A percentile compares a stretch with the other conserved stretches of the same genome.
These are phyloP conservation scores for Colletotrichum tanaceti DNA, from an alignment of 2,329 filamentous ascomycete species.

Conservation along the genomic window DNA sequence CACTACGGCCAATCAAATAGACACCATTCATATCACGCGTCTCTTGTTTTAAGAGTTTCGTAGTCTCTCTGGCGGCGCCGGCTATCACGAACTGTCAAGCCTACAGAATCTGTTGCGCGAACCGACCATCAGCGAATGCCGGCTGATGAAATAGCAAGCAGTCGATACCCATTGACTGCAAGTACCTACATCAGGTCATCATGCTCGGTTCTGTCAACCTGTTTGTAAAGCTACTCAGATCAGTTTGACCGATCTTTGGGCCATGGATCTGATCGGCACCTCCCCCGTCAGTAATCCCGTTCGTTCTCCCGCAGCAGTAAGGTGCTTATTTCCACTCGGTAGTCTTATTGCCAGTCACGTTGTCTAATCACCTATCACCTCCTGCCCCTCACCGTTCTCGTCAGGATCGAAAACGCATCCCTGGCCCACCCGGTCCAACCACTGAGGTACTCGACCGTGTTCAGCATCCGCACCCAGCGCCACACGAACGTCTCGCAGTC, in stretches of 20 bases:
- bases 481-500: conserved; percentile 67
- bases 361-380: neutral
- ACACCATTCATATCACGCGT: too few relatives aligned
- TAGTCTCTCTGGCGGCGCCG: too few relatives aligned
- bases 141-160: neutral
- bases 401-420: conserved; percentile 40
- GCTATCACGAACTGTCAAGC: neutral
- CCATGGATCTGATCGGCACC: neutral
- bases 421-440: conserved; percentile 65
- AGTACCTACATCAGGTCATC: neutral
- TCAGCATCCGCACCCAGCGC: conserved; percentile 65
- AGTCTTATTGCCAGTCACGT: neutral
- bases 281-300: neutral
- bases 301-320: neutral
- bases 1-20: too few relatives aligned
- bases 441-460: conserved; percentile 59
- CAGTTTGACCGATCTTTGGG: neutral
- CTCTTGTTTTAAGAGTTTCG: too few relatives aligned
- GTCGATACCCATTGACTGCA: neutral
- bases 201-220: neutral
- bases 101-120: neutral
- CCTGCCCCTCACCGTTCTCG: neutral
- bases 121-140: neutral
- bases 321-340: neutral
- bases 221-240: neutral